Conservation (phyloP, 345 rosid genomes). For the Psidium friedrichsthalianum region DNA sequence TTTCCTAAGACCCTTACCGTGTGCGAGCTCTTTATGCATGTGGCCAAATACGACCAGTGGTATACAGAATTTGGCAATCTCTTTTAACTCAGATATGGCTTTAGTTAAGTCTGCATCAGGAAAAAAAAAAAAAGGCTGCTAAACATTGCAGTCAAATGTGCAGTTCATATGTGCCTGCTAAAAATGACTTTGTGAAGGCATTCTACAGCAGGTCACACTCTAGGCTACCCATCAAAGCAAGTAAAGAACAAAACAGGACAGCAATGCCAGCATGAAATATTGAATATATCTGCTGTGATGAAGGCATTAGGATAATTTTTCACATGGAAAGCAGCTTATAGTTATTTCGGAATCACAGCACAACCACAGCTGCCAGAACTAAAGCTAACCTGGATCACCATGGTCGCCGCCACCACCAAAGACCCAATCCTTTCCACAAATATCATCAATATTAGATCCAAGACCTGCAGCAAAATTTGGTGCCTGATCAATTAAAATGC, state of each 20-base stretch:
- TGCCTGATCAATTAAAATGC: neutral
- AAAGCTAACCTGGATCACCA: slow-evolving; percentile 74
- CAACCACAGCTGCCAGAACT: neutral
- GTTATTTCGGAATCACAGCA: too few species aligned
- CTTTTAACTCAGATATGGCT: slow-evolving; percentile 54
- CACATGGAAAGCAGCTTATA: neutral
- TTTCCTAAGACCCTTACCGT: slow-evolving; percentile 51
- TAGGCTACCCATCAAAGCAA: neutral
- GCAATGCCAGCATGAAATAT: neutral
- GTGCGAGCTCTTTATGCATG: slow-evolving; percentile 74
- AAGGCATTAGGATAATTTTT: neutral
- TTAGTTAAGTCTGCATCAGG: slow-evolving; percentile 56
- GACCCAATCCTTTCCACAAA: slow-evolving; percentile 79
- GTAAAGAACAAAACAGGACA: neutral
- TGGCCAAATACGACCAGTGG: slow-evolving; percentile 81
- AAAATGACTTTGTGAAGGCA: neutral
- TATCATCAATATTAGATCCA: slow-evolving; percentile 60
- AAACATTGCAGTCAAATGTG: neutral
- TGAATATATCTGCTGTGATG: neutral
- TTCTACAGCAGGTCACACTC: neutral
- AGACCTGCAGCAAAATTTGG: slow-evolving; percentile 42
- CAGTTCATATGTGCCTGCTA: neutral
- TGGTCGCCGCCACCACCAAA: slow-evolving; percentile 74
- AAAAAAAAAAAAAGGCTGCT: neutral
- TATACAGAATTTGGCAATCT: slow-evolving; percentile 19